Base-by-base conservation (phyloP, 352 stramenopile genomes). In the Pythium utonaiense region DNA sequence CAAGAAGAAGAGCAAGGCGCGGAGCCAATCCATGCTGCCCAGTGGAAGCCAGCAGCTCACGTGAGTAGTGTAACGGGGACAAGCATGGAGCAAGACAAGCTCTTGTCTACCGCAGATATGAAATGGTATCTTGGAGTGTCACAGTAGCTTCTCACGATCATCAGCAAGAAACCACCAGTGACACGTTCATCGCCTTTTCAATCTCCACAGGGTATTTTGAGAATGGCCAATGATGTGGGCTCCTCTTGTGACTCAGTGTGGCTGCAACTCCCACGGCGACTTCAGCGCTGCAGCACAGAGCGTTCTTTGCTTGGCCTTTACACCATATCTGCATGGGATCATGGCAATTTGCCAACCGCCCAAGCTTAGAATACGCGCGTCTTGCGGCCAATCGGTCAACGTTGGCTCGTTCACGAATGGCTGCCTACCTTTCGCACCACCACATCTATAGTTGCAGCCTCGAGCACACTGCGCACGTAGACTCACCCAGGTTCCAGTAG, bases 1-100 rank as follows among this genome's bases (percentile, higher is more conserved):
- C 27, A 24, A 16, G 19, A 62, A 21, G n/a, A 31, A 42, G 21
- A 50, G 38, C 34, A 62, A 62, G 19, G 17, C 14, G 28, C 33
- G 56, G 17, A 50, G 45, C 33, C 28, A 52, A 16, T 56, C 56
- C 16, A 45, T 47, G 40, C 24, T 14, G 2, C 40, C 40, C 3
- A 19, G 25, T 27, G n/a, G 40, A 47, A 47, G 40, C 40, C 40
- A 47, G 21, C 24, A 14, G 6, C 40, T 47, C n/a, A 8, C 40
- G 7, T 47, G 6, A 25, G 17, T n/a, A 41, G 16, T 3, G 36
- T 8, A 22, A 21, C 3, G 22, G 3, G n/a, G n/a, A n/a, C n/a
- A n/a, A n/a, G n/a, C n/a, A n/a, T n/a, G n/a, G n/a, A n/a, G n/a
- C n/a, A n/a, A n/a, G n/a, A n/a, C n/a, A n/a, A n/a, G n/a, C n/a